Evolutionary conservation across 441 rosid genomes (phyloP).

Genomic region (Syzygium syzygioides): DNA sequence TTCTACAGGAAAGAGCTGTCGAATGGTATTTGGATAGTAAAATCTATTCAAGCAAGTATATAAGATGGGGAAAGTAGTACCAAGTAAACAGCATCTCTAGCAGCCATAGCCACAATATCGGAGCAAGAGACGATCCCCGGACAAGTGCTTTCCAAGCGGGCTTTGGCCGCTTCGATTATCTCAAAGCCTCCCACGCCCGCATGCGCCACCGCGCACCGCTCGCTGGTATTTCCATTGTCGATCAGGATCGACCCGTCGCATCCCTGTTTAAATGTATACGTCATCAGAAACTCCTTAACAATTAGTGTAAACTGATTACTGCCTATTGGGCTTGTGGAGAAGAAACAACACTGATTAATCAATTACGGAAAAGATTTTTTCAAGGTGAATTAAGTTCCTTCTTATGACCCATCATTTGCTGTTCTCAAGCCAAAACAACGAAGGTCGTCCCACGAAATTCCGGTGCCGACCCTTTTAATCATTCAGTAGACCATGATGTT

Average conservation of each 20-base stretch:
- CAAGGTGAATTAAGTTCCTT: neutral
- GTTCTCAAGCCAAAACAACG: neutral
- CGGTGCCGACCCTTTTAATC: neutral
- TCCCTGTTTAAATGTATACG: slow-evolving; percentile 31
- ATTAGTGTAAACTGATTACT: neutral
- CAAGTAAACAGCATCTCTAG: slow-evolving; percentile 61
- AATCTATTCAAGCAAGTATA: neutral
- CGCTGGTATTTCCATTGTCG: slow-evolving; percentile 27
- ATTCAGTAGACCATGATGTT: neutral
- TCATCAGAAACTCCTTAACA: neutral
- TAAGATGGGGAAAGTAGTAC: slow-evolving; percentile 16
- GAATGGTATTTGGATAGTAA: neutral
- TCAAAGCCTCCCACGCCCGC: slow-evolving; percentile 44
- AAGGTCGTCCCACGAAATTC: neutral
- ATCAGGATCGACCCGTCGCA: slow-evolving; percentile 79
- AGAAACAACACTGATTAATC: neutral
- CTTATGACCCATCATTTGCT: neutral
- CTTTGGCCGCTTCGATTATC: slow-evolving; percentile 46
- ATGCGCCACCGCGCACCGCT: slow-evolving; percentile 35
- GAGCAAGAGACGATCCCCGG: slow-evolving; percentile 74
- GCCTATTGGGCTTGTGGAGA: neutral
- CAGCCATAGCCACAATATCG: slow-evolving; percentile 71
- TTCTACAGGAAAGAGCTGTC: neutral
- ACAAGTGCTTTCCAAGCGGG: slow-evolving; percentile 45
- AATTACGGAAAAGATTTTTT: neutral